Conservation (phyloP, 345 rosid genomes). For the Dovyalis caffra region DNA sequence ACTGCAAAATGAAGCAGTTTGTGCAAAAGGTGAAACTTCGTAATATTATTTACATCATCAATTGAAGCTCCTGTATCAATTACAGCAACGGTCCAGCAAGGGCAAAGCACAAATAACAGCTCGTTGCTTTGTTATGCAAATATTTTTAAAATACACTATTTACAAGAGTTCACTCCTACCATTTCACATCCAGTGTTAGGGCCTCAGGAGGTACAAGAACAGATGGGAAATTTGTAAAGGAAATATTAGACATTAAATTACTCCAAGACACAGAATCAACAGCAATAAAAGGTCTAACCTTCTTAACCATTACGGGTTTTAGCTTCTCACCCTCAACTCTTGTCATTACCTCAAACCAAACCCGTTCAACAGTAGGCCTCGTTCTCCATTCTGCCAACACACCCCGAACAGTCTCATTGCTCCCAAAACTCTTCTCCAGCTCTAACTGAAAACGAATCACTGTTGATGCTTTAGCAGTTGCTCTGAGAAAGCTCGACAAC, state of each 20-base stretch:
- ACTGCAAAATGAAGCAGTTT: background rate
- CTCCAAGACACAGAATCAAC: slow-evolving; percentile 73
- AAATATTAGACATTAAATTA: slow-evolving; percentile 60
- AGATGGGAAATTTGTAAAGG: slow-evolving; percentile 75
- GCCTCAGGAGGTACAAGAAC: slow-evolving; percentile 74
- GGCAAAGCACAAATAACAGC: background rate
- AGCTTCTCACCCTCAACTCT: slow-evolving; percentile 56
- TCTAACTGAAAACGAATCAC: slow-evolving; percentile 56
- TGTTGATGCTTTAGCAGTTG: slow-evolving; percentile 45
- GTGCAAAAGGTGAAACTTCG: too few relatives aligned
- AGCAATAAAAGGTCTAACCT: slow-evolving; percentile 51
- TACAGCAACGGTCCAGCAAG: background rate
- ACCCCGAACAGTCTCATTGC: slow-evolving; percentile 37
- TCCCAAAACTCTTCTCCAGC: slow-evolving; percentile 45
- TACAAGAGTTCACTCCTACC: slow-evolving; percentile 43
- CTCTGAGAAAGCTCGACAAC: slow-evolving; percentile 37
- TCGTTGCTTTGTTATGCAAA: background rate
- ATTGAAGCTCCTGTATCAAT: background rate
- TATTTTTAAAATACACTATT: slow-evolving; percentile 12
- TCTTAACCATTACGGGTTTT: slow-evolving; percentile 46
- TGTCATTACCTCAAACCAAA: slow-evolving; percentile 63
- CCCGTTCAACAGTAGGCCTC: slow-evolving; percentile 52
- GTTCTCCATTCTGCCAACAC: slow-evolving; percentile 58
- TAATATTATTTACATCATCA: background rate
- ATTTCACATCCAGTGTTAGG: slow-evolving; percentile 74